Base-by-base conservation (phyloP, 164 flowering plant species). In the Houttuynia cordata region DNA sequence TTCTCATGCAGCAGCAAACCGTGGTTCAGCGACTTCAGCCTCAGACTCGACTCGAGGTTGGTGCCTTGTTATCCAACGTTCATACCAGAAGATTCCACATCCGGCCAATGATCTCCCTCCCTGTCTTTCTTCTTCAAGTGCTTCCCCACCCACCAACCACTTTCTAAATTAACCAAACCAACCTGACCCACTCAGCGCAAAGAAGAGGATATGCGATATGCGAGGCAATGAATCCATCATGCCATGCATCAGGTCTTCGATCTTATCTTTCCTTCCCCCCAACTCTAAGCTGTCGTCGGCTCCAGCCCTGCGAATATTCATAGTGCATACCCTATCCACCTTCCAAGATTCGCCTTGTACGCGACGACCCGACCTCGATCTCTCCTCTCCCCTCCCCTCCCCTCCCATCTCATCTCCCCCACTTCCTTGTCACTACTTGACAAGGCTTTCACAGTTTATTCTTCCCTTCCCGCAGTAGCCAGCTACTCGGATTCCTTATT, bases 291-390 rank as follows among this genome's bases (percentile, higher is more conserved):
- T 73, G 73, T 68, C 77, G 70, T 73, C 70, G 67, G 19, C 30
- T 72, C 74, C 77, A 73, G 71, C 77, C 66, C 58, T 25, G 51
- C 68, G 83, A 81, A 79, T 79, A 81, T 81, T 76, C 82, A 81
- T 69, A 63, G 23, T 51, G 55, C 30, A 39, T 53, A 18, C 50
- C 23, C 51, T 42, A 23, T 57, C 17, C 65, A 22, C 14, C 58
- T 15, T 71, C 73, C 61, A 70, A 83, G 83, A 79, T 80, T 80
- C 86, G 72, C 74, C 68, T 25, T 51, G 67, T 83, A 84, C 77
- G 92, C 92, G 96, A 88, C 92, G 96, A 68, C 85, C 75, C 96
- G 96, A 79, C 90, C 70, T 77, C 79, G 85, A 70, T 18, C 61
- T 41, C 53, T 67, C 58, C 63, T 13, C 57, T 40, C 51, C 58